Percentiles rank a stretch among this genome's conserved stretches.
phyloP scores from a whole-genome alignment of 352 stramenopile species.

The Peronospora tabacina region DNA sequence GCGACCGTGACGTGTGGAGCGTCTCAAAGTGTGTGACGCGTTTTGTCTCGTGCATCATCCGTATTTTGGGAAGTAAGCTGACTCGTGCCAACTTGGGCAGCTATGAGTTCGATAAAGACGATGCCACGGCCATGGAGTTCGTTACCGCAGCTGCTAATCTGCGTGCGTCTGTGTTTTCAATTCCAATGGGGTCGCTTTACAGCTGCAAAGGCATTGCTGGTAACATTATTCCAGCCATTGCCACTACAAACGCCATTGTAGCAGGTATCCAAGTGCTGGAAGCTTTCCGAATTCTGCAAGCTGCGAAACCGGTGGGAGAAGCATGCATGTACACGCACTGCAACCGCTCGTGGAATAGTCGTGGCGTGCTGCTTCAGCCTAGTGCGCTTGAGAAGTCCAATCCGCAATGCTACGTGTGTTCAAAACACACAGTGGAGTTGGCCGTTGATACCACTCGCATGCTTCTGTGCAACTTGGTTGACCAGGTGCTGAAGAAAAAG shows the following conservation, averaged over 20 bases:
- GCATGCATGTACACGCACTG: slow-evolving; percentile 92
- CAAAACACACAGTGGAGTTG: slow-evolving; percentile 87
- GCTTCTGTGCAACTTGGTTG: slow-evolving; percentile 66
- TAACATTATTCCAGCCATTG: slow-evolving; percentile 99
- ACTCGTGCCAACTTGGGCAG: slow-evolving; percentile 54
- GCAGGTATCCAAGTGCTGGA: slow-evolving; percentile 90
- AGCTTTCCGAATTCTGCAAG: slow-evolving; percentile 77
- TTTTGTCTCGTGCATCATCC: slow-evolving; percentile 65
- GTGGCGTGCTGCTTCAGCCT: slow-evolving; percentile 90
- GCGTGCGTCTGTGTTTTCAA: slow-evolving; percentile 81
- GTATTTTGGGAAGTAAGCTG: slow-evolving; percentile 51
- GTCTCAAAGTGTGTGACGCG: slow-evolving; percentile 83
- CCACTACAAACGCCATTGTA: slow-evolving; percentile 99
- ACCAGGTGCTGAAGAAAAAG: slow-evolving; percentile 79
- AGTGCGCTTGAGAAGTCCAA: slow-evolving; percentile 86
- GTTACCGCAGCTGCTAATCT: slow-evolving; percentile 97
- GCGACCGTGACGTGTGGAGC: slow-evolving; percentile 83
- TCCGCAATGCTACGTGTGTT: slow-evolving; percentile 94
- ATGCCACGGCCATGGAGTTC: slow-evolving; percentile 94
- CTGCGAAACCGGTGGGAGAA: slow-evolving; percentile 49
- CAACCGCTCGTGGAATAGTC: slow-evolving; percentile 84
- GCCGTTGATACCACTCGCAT: slow-evolving; percentile 86
- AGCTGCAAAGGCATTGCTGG: slow-evolving; percentile 97
- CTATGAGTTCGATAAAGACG: slow-evolving; percentile 97
- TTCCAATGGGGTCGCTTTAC: slow-evolving; percentile 80